A percentile compares a stretch with the other conserved stretches of the same genome.
These are phyloP conservation scores for Trichosporon asahii DNA, from an alignment of 1,284 basidiomycete genomes.

Conservation along the genomic window DNA sequence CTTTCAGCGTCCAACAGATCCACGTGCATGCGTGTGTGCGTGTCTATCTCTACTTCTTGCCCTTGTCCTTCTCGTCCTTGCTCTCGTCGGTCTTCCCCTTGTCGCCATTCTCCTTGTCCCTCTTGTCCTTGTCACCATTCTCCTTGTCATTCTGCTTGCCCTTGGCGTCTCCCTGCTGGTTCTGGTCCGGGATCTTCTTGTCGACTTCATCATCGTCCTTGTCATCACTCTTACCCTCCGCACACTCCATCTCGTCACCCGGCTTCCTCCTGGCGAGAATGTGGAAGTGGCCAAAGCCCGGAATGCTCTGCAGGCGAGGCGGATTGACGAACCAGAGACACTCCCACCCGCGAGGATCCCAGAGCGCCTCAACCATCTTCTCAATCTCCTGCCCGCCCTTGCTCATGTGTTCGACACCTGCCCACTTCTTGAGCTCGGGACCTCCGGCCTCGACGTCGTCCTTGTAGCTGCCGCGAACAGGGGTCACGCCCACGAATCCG, in stretches of 20 bases:
- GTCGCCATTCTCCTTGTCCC: neutral
- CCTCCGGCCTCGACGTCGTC: slow-evolving; percentile 36
- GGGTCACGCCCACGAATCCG: slow-evolving; percentile 47
- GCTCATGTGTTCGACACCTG: slow-evolving; percentile 35
- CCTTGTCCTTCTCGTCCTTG: neutral
- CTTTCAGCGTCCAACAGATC: neutral
- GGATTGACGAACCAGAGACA: slow-evolving; percentile 48
- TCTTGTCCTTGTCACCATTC: neutral
- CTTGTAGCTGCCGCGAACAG: slow-evolving; percentile 36
- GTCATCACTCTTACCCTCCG: neutral
- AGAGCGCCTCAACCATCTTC: slow-evolving; percentile 46
- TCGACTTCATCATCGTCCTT: neutral
- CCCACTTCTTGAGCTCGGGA: slow-evolving; percentile 35
- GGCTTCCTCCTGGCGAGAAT: slow-evolving; percentile 49
- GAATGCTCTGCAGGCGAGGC: slow-evolving; percentile 43
- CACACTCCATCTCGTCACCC: slow-evolving; percentile 43
- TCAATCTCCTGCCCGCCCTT: slow-evolving; percentile 44
- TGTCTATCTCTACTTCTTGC: neutral
- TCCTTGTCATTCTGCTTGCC: neutral
- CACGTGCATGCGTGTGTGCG: neutral
- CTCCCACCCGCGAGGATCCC: slow-evolving; percentile 49
- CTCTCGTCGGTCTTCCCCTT: neutral
- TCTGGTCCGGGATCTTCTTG: neutral
- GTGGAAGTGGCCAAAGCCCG: slow-evolving; percentile 49
- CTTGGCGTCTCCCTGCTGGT: neutral